Base-by-base conservation (phyloP, 1,139 yeast species). In the Nakaseomyces uthaithaninus region DNA sequence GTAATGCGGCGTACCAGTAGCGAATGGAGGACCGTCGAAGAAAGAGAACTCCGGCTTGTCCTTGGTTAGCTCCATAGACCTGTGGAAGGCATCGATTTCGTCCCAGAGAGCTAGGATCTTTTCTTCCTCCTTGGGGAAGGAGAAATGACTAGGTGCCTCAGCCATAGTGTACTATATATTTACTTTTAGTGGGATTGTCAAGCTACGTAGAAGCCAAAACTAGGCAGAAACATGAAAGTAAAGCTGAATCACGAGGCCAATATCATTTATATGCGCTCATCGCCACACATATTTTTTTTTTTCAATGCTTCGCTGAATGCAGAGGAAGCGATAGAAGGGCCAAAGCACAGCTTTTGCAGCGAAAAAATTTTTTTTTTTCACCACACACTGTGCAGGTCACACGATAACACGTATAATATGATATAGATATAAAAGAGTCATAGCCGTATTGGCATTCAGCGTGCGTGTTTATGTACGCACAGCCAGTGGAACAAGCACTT, bases 21-120 rank as follows among this genome's bases (percentile, higher is more conserved):
- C 99, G 65, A 91, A 91, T 51, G 99, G 99, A 10, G 99, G 99
- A 25, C 99, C 99, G 65, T 91, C 99, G 60, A 85, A 93, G 63
- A 91, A 91, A 36, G 96, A 77, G 64, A 89, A 91, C 43, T 80
- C 82, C 30, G 94, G 94, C 51, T 80, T 75, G 45, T 76, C 97
- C 62, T 89, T 73, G 39, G 94, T 84, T 51, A 87, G 71, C 63
- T 87, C 80, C 50, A 87, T 64, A 34, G 94, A 79, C 40, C 85
- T 80, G 51, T 86, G 87, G 70, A 93, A 93, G 16, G 98, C 98
- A 63, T 87, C 83, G 53, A 85, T 73, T 47, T 87, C 93, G 42
- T 81, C 75, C 99, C 99, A 91, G 56, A 72, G 74, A 43, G 74
- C 69, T 46, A 80, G 72, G 51, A 89, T 76, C 52, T 78, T 77